A percentile compares a stretch with the other conserved stretches of the same genome.
These are phyloP conservation scores for Lachnellula arida DNA, from an alignment of 2,329 filamentous ascomycete species.

Conservation along the genomic window DNA sequence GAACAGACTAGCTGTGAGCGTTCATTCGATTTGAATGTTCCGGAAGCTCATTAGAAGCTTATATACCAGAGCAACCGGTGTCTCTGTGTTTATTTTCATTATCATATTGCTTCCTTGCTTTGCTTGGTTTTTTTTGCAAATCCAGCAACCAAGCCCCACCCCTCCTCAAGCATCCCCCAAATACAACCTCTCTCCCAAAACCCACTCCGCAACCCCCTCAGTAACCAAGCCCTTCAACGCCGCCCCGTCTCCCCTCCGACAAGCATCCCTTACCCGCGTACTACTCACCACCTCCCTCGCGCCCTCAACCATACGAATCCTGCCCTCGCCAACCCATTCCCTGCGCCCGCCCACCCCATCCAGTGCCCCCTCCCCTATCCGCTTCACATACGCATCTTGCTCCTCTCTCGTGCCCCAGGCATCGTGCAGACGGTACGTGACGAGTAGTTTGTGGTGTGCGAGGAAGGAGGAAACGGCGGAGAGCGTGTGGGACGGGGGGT, in stretches of 20 bases:
- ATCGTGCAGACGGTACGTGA: conserved; percentile 58
- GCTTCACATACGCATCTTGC: conserved; percentile 51
- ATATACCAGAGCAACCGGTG: no score
- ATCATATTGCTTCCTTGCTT: neutral
- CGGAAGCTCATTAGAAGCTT: no score
- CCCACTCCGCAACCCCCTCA: conserved; percentile 51
- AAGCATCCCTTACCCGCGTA: conserved; percentile 59
- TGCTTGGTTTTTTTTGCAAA: no score
- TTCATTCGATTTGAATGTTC: no score
- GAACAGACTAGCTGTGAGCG: no score
- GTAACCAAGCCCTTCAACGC: conserved; percentile 52
- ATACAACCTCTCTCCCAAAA: conserved; percentile 55
- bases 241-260: conserved; percentile 42
- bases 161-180: conserved; percentile 24
- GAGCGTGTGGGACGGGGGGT: conserved; percentile 47
- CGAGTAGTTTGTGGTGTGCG: conserved; percentile 52
- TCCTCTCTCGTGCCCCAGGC: conserved; percentile 53
- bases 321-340: conserved; percentile 48
- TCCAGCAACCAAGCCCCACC: neutral
- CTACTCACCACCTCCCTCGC: conserved; percentile 44
- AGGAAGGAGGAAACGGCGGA: conserved; percentile 60
- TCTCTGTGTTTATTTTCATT: no score
- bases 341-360: conserved; percentile 49
- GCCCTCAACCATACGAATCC: conserved; percentile 56
- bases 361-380: conserved; percentile 43